These are phyloP conservation scores for Ogataea allantospora DNA, from an alignment of 805 yeast species.

Conservation along the genomic window DNA sequence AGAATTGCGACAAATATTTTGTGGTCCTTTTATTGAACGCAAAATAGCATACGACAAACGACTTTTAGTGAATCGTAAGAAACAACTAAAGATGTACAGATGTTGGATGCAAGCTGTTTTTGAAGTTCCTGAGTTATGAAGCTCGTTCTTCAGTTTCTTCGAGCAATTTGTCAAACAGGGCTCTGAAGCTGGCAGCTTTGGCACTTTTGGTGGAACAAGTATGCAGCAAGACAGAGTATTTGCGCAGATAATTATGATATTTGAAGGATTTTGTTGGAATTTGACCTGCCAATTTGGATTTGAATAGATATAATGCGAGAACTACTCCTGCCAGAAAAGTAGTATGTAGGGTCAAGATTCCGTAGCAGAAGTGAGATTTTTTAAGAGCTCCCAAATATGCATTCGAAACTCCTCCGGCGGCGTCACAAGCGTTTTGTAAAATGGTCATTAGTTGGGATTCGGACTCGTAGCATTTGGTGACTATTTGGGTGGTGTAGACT, in stretches of 20 bases:
- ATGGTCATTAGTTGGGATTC: background rate
- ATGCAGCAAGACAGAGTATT: background rate
- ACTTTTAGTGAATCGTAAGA: conserved; percentile 85
- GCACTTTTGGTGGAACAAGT: background rate
- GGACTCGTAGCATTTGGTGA: background rate
- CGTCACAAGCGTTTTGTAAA: background rate
- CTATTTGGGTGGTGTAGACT: background rate
- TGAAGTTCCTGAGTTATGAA: conserved; percentile 30
- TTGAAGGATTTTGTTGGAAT: background rate
- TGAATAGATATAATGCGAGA: background rate
- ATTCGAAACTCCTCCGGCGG: background rate
- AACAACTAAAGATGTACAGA: conserved; percentile 91
- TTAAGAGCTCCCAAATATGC: background rate
- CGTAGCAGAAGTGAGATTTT: background rate
- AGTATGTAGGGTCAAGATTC: background rate
- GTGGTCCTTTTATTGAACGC: conserved; percentile 58
- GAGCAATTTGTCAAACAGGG: background rate
- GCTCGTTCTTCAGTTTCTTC: background rate
- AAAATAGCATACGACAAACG: conserved; percentile 89
- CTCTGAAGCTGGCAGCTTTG: background rate
- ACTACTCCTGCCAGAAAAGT: background rate
- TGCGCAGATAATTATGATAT: background rate
- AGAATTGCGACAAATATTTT: conserved; percentile 75
- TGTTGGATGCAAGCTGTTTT: conserved; percentile 96
- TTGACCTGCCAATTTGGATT: too few relatives aligned